Conservation (phyloP, 139 green algal species). For the Gonium pectorale region DNA sequence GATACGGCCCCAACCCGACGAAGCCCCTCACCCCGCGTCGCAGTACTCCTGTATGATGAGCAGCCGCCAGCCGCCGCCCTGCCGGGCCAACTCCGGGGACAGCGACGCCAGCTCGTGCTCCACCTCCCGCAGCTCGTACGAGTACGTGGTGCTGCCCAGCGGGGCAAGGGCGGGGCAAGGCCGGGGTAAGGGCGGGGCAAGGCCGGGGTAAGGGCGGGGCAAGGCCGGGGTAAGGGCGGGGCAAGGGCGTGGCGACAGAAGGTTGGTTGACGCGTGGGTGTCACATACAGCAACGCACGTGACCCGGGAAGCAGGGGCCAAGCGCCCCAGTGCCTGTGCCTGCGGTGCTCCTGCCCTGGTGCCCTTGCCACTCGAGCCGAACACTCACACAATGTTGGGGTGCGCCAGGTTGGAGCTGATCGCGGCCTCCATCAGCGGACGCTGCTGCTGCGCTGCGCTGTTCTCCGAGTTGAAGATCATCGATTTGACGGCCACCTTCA, state of each 20-base stretch:
- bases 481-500: conserved; percentile 52
- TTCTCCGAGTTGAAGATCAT: conserved; percentile 37
- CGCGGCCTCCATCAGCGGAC: conserved; percentile 43
- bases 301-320: no score
- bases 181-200: no score
- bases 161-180: no score
- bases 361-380: no score
- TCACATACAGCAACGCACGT: no score
- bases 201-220: no score
- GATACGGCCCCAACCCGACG: no score
- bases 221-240: no score
- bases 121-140: conserved; percentile 40
- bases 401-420: conserved; percentile 54
- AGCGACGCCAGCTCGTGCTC: conserved; percentile 39
- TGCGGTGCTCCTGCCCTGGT: no score
- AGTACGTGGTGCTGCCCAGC: conserved; percentile 43
- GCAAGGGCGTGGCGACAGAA: no score
- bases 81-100: conserved; percentile 15
- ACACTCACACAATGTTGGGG: conserved; percentile 51
- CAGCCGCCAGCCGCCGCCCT: conserved; percentile 47
- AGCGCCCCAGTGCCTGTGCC: no score
- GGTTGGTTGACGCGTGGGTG: no score
- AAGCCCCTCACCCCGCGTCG: conserved; percentile 41
- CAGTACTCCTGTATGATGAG: conserved; percentile 56
- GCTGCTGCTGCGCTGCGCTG: conserved; percentile 13